Conservation (phyloP, 305 asterid genomes). For the Solanum hybrid region DNA sequence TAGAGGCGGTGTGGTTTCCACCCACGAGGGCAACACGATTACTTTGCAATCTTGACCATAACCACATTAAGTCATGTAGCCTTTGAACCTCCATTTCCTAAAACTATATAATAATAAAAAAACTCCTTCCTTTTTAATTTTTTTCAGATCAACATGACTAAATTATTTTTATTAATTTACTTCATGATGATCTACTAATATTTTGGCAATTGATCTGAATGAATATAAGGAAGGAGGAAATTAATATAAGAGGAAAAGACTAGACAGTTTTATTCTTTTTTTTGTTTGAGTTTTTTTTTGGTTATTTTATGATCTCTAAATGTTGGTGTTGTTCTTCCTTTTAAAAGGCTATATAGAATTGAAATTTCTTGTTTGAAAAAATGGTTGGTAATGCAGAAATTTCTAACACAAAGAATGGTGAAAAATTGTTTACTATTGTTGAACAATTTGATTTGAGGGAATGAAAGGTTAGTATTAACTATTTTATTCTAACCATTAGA, state of each 20-base stretch:
- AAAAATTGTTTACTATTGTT: neutral
- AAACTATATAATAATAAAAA: neutral
- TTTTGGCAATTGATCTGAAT: neutral
- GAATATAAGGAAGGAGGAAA: neutral
- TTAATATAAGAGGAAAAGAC: neutral
- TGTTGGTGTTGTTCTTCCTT: neutral
- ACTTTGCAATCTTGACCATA: constrained; percentile 17
- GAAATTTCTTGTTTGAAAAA: neutral
- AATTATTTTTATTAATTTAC: neutral
- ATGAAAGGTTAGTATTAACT: neutral
- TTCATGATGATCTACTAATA: neutral
- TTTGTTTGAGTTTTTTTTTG: neutral
- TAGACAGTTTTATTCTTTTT: neutral
- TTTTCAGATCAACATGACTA: constrained; percentile 13
- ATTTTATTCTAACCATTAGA: neutral
- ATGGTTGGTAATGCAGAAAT: neutral
- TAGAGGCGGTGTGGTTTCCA: constrained; percentile 44
- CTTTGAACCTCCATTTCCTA: constrained; percentile 32
- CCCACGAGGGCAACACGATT: constrained; percentile 36
- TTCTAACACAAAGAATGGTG: neutral
- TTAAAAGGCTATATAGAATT: neutral
- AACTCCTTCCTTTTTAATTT: neutral
- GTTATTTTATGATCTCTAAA: neutral
- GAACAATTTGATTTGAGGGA: neutral
- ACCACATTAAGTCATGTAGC: constrained; percentile 15